Conservation (phyloP, 1,139 yeast species). For the Kurtzmaniella quercitrusa region DNA sequence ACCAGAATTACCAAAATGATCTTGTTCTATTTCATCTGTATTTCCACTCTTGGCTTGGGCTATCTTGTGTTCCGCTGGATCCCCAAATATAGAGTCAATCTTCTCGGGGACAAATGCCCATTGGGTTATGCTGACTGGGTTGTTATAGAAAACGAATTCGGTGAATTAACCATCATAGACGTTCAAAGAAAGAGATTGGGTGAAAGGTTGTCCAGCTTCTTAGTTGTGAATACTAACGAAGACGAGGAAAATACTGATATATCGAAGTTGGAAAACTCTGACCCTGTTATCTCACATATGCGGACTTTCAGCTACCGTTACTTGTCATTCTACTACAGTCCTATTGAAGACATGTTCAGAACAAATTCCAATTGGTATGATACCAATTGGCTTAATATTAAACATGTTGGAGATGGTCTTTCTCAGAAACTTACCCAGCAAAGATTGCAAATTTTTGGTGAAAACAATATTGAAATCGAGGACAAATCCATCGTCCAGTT, state of each 20-base stretch:
- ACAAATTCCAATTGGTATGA: conserved; percentile 89
- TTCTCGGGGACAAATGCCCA: conserved; percentile 64
- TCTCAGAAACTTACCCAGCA: conserved; percentile 66
- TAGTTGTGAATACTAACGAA: conserved; percentile 21
- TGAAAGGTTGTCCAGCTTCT: conserved; percentile 65
- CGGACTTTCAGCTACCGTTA: conserved; percentile 78
- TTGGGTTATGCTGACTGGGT: conserved; percentile 89
- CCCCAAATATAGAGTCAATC: conserved; percentile 66
- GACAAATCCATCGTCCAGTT: conserved; percentile 66
- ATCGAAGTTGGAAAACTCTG: conserved; percentile 23
- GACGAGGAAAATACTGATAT: conserved; percentile 15
- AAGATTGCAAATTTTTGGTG: conserved; percentile 70
- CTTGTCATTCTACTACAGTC: conserved; percentile 76
- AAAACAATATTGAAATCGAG: conserved; percentile 68
- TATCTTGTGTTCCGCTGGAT: conserved; percentile 80
- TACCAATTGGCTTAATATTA: conserved; percentile 60
- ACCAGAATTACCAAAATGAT: conserved; percentile 44
- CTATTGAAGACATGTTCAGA: conserved; percentile 78
- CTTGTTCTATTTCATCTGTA: conserved; percentile 52
- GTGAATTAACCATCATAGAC: conserved; percentile 63
- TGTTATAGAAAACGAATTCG: conserved; percentile 89
- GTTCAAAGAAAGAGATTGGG: conserved; percentile 61
- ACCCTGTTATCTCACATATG: conserved; percentile 67
- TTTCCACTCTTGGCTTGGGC: conserved; percentile 63
- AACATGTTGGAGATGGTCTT: conserved; percentile 63